Evolutionary conservation across 2,329 filamentous ascomycete genomes (phyloP).

Genomic region (Dactylellina drechsleri): DNA sequence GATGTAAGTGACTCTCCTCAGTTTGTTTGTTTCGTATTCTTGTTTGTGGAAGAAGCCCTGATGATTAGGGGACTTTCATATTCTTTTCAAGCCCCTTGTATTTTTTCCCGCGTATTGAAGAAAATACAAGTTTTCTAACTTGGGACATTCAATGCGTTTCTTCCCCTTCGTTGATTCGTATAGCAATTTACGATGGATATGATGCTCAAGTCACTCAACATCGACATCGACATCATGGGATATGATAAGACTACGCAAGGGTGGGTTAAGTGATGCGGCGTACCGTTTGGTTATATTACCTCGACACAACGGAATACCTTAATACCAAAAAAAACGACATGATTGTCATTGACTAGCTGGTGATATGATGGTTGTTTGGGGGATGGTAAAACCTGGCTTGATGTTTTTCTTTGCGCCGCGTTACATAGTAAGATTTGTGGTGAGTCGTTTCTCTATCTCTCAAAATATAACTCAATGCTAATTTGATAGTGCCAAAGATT

Average conservation of each 20-base stretch:
- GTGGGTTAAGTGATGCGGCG: conserved; percentile 46
- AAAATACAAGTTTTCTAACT: conserved; percentile 50
- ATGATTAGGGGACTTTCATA: conserved; percentile 20
- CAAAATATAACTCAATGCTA: too few relatives aligned
- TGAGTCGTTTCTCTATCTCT: too few relatives aligned
- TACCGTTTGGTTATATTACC: too few relatives aligned
- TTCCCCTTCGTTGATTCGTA: conserved; percentile 21
- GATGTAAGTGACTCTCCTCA: conserved; percentile 34
- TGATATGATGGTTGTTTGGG: too few relatives aligned
- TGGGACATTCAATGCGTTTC: conserved; percentile 53
- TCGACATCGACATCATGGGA: conserved; percentile 61
- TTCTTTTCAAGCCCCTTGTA: neutral
- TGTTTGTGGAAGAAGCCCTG: conserved; percentile 27
- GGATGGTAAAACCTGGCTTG: too few relatives aligned
- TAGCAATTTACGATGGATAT: conserved; percentile 62
- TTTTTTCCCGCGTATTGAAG: conserved; percentile 25
- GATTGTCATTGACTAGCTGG: too few relatives aligned
- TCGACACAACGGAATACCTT: too few relatives aligned
- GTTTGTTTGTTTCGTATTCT: neutral
- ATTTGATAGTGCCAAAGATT: too few relatives aligned
- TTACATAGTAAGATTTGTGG: too few relatives aligned
- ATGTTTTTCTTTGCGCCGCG: too few relatives aligned
- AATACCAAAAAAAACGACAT: too few relatives aligned
- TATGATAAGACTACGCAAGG: conserved; percentile 59
- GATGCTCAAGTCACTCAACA: conserved; percentile 62